phyloP scores from a whole-genome alignment of 345 rosid genomes.

The Salix suchowensis region DNA sequence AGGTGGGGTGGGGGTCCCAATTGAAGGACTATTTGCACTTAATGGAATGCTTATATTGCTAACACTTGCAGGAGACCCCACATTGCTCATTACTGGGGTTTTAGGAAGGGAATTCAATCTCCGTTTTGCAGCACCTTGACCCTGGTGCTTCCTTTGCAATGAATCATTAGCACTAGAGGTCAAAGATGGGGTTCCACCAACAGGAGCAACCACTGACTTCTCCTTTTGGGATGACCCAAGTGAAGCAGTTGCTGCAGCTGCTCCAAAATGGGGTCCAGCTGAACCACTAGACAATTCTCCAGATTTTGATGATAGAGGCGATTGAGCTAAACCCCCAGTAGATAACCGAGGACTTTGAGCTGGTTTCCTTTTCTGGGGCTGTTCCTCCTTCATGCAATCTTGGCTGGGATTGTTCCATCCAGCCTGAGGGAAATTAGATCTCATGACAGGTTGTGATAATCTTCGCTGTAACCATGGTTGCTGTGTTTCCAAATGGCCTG shows the following conservation, averaged over 20 bases:
- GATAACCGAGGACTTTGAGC: constrained; percentile 87
- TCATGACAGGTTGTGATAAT: constrained; percentile 49
- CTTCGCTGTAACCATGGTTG: constrained; percentile 58
- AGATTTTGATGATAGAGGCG: constrained; percentile 91
- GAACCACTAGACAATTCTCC: constrained; percentile 96
- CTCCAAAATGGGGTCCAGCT: constrained; percentile 72
- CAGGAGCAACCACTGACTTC: constrained; percentile 53
- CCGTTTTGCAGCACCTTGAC: constrained; percentile 56
- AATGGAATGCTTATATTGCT: constrained; percentile 58
- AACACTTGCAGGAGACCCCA: constrained; percentile 94
- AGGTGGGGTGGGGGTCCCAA: constrained; percentile 71
- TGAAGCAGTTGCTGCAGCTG: constrained; percentile 38
- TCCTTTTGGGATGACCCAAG: constrained; percentile 72
- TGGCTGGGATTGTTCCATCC: constrained; percentile 71
- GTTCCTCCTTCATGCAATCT: constrained; percentile 75
- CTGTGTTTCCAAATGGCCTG: constrained; percentile 52
- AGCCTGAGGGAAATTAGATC: constrained; percentile 54
- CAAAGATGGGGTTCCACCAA: constrained; percentile 61
- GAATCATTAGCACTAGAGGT: constrained; percentile 80
- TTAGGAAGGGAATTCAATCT: constrained; percentile 76
- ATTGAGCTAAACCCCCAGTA: constrained; percentile 71
- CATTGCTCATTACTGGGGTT: constrained; percentile 67
- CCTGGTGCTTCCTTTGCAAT: constrained; percentile 64
- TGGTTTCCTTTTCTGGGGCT: constrained; percentile 60
- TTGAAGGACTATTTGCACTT: constrained; percentile 73